phyloP scores from a whole-genome alignment of 306 rosid genomes.

The Urtica urens region DNA sequence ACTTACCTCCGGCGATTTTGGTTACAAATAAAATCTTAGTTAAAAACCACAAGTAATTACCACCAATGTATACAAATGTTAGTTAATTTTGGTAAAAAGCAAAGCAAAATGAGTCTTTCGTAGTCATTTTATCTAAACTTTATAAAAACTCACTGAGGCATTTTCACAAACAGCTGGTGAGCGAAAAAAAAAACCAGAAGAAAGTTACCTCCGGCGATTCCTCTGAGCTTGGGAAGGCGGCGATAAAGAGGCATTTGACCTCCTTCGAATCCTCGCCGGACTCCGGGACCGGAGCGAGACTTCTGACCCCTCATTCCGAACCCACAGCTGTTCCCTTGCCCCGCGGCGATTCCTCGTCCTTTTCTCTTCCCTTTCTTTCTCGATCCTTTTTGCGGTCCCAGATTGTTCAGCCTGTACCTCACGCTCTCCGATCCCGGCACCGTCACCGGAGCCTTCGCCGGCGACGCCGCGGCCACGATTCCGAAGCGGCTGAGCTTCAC shows the following conservation, averaged over 20 bases:
- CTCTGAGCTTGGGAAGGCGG: constrained; percentile 72
- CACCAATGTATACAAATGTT: no score
- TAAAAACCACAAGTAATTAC: no score
- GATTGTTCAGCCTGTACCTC: constrained; percentile 66
- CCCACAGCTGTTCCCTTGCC: constrained; percentile 97
- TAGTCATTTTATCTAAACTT: no score
- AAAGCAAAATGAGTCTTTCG: no score
- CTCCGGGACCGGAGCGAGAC: constrained; percentile 90
- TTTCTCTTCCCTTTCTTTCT: constrained; percentile 80
- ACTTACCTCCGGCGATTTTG: no score
- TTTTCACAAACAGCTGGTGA: constrained; percentile 5
- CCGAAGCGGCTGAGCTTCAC: constrained; percentile 17
- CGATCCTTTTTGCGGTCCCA: constrained; percentile 94
- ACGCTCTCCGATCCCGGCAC: constrained; percentile 16
- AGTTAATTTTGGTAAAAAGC: no score
- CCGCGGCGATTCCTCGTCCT: constrained; percentile 88
- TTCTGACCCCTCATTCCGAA: constrained; percentile 98
- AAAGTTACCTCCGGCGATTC: constrained; percentile 85
- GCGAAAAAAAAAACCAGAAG: not conserved
- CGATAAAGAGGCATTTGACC: constrained; percentile 98
- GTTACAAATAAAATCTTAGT: no score
- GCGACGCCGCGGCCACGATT: constrained; percentile 28
- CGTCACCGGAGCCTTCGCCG: constrained; percentile 11
- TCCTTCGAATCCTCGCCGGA: constrained; percentile 75
- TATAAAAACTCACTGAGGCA: not conserved